Percentiles rank a stretch among this genome's conserved stretches.
These are phyloP conservation scores for Vickermania ingenoplastis DNA, from an alignment of 208 protist genomes.

Conservation along the genomic window DNA sequence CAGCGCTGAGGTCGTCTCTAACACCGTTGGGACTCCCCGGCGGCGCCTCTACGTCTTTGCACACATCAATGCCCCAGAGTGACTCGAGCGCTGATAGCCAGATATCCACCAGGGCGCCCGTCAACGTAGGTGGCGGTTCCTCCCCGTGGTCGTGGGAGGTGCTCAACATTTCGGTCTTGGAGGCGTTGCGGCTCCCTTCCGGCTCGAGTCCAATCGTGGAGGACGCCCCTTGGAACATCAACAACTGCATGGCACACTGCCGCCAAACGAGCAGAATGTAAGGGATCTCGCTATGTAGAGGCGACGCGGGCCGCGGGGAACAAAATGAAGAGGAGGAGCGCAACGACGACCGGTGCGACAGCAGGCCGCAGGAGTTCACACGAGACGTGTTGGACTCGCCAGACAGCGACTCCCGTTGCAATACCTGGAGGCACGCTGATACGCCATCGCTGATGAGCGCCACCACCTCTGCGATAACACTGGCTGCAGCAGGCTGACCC, in stretches of 20 bases:
- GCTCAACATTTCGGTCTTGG: background rate
- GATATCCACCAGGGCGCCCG: background rate
- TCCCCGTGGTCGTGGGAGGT: background rate
- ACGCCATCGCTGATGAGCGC: background rate
- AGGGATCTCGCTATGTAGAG: background rate
- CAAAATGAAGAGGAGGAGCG: too few species aligned
- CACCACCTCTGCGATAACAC: background rate
- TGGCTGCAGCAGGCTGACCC: background rate
- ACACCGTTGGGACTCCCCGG: background rate
- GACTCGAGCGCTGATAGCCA: background rate
- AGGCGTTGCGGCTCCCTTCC: background rate
- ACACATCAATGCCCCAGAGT: background rate
- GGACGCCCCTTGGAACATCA: background rate
- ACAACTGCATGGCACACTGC: background rate
- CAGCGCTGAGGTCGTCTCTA: background rate
- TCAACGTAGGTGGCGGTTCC: too few species aligned
- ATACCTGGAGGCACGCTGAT: background rate
- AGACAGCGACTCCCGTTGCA: too few species aligned
- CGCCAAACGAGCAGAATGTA: background rate
- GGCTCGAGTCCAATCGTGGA: too few species aligned
- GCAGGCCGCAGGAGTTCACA: background rate
- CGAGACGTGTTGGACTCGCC: background rate
- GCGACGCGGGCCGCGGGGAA: background rate
- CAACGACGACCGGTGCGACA: background rate
- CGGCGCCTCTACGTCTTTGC: too few species aligned